phyloP scores from a whole-genome alignment of 2,329 filamentous ascomycete genomes.

The Aspergillus latus region DNA sequence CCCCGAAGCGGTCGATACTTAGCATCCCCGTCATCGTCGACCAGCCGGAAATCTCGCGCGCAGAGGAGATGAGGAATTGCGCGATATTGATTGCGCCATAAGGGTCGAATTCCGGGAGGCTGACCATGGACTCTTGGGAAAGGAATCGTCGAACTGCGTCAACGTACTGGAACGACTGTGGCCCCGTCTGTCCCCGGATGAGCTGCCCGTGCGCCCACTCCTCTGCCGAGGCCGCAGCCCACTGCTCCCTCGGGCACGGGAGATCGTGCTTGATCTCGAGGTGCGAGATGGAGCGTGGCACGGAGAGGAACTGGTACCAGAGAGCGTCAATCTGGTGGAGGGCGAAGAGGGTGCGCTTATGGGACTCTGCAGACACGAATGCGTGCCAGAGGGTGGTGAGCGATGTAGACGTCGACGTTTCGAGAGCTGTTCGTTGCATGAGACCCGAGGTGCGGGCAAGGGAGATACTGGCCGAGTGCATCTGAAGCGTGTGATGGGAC shows the following conservation, averaged over 20 bases:
- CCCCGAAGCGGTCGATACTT: constrained; percentile 41
- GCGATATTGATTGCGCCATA: constrained; percentile 46
- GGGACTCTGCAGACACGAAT: constrained; percentile 40
- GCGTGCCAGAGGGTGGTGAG: constrained; percentile 43
- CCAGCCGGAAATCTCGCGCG: constrained; percentile 46
- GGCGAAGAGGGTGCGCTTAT: constrained; percentile 46
- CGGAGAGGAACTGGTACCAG: constrained; percentile 46
- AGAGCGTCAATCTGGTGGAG: constrained; percentile 47
- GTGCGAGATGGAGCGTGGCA: constrained; percentile 31
- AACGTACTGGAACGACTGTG: constrained; percentile 32
- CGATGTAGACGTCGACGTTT: constrained; percentile 27
- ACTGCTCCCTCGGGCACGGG: constrained; percentile 41
- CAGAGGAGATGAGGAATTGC: constrained; percentile 45
- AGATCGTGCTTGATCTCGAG: constrained; percentile 49
- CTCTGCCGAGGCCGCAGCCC: constrained; percentile 39
- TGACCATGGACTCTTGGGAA: constrained; percentile 27
- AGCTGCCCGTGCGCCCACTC: constrained; percentile 30
- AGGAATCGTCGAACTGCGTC: constrained; percentile 42
- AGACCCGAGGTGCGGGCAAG: constrained; percentile 38
- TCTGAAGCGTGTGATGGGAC: constrained; percentile 38
- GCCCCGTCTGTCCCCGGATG: constrained; percentile 27
- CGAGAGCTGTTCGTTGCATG: constrained; percentile 32
- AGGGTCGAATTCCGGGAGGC: constrained; percentile 39
- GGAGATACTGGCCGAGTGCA: constrained; percentile 44
- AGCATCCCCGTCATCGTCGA: constrained; percentile 46